Conservation (phyloP, 1,284 basidiomycete species). For the Cryptococcus sp. region DNA sequence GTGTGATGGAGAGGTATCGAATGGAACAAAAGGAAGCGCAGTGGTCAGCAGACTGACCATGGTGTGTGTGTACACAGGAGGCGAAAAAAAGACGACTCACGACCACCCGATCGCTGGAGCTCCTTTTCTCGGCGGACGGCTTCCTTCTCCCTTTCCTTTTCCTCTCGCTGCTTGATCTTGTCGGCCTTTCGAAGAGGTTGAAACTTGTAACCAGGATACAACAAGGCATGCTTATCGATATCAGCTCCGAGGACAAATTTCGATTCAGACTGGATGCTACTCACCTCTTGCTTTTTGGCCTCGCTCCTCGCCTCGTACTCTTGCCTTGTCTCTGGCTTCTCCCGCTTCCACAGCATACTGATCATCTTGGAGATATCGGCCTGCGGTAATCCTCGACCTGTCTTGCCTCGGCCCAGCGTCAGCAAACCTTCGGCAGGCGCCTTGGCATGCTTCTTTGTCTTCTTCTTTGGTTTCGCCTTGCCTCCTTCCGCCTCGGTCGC, state of each 20-base stretch:
- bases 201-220: slow-evolving; percentile 69
- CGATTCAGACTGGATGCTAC: slow-evolving; percentile 10
- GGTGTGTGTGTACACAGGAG: neutral
- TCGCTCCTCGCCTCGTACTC: slow-evolving; percentile 50
- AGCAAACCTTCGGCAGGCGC: slow-evolving; percentile 26
- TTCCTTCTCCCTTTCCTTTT: slow-evolving; percentile 33
- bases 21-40: neutral
- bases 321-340: slow-evolving; percentile 55
- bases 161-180: slow-evolving; percentile 53
- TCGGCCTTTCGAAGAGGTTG: slow-evolving; percentile 62
- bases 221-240: slow-evolving; percentile 50
- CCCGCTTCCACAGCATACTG: slow-evolving; percentile 63
- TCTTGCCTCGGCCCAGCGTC: slow-evolving; percentile 31
- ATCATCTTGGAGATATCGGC: slow-evolving; percentile 67
- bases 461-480: slow-evolving; percentile 8
- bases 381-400: slow-evolving; percentile 54
- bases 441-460: slow-evolving; percentile 20
- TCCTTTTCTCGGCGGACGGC: slow-evolving; percentile 25
- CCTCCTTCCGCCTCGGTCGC: neutral
- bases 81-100: neutral
- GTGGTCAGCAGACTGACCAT: neutral
- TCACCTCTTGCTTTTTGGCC: slow-evolving; percentile 46
- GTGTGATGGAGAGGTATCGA: no score
- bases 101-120: slow-evolving; percentile 2
- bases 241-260: slow-evolving; percentile 3